phyloP scores from a whole-genome alignment of 2,329 filamentous ascomycete species.

The Zymoseptoria tritici region DNA sequence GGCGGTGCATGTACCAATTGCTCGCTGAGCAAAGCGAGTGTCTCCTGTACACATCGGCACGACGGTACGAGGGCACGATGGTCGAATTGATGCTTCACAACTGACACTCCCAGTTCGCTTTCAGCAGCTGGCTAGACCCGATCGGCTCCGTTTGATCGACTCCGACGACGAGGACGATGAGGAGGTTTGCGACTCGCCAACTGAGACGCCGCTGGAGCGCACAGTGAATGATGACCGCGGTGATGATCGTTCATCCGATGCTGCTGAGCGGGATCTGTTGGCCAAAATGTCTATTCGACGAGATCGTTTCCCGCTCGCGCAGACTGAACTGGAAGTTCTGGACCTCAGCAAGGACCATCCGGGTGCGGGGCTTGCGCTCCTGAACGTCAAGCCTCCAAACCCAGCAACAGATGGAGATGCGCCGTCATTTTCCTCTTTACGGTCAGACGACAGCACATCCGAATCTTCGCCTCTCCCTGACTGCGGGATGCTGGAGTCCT shows the following conservation, averaged over 20 bases:
- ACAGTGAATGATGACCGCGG: neutral
- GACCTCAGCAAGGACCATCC: neutral
- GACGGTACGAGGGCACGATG: neutral
- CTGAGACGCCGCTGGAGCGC: no score
- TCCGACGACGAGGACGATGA: neutral
- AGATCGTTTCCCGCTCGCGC: neutral
- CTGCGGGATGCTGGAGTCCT: neutral
- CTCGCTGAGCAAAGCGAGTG: neutral
- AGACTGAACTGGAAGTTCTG: neutral
- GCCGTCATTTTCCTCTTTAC: neutral
- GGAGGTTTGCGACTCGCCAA: neutral
- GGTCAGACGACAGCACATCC: neutral
- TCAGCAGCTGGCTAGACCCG: neutral
- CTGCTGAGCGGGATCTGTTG: neutral
- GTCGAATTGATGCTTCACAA: no score
- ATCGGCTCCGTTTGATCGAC: neutral
- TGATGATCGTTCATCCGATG: neutral
- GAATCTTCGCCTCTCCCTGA: neutral
- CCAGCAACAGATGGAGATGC: neutral
- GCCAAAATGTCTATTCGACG: neutral
- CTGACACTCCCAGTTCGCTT: neutral
- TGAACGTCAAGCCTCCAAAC: neutral
- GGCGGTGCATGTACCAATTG: neutral
- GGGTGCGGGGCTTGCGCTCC: neutral
- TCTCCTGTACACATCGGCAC: neutral